Evolutionary conservation across 306 rosid species (phyloP), one percentile per base, ranked within the genome.

Genomic region (Psophocarpus tetragonolobus): DNA sequence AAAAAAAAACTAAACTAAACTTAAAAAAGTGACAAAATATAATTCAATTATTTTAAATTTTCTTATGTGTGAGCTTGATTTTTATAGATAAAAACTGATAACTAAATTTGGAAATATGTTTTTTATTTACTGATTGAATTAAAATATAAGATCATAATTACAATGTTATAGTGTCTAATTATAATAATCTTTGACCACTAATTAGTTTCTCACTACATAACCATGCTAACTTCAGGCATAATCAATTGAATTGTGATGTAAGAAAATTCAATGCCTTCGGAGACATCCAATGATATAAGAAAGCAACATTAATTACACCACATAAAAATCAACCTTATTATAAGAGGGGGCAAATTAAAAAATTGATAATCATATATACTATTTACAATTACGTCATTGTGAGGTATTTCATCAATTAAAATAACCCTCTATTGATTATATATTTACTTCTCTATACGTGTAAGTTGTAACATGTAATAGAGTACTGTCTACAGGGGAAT

Each of bases 221-320:
- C 21, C 2, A 38, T 18, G 7, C 7, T 66, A 21, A 21, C 71
- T 66, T 17, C 5, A 66, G 23, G 15, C 50, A 36, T 36, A 64
- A 64, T 62, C 68, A 62, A 30, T 20, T 64, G 48, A 17, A 64
- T 64, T 64, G 41, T 64, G 70, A 64, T 33, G 48, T 18, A 64
- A 64, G 70, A 35, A 64, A 64, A 8, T 35, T 7, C 30, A 18
- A 36, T 36, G 11, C 50, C 48, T 20, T 35, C 5, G 0, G 0
- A 29, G 70, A 64, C 48, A 17, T 10, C 39, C 24, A 62, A 62
- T 33, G 44, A 62, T 62, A 17, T 18, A 62, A 8, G 26, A n/a
- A 62, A 63, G 5, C 69, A 35, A 38, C 71, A 65, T 65, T 3
- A 38, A 29, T 60, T 60, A 13, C 71, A 12, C 51, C 20, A 1